phyloP scores from a whole-genome alignment of 2,329 filamentous ascomycete species.

The Lachnellula subtilissima region DNA sequence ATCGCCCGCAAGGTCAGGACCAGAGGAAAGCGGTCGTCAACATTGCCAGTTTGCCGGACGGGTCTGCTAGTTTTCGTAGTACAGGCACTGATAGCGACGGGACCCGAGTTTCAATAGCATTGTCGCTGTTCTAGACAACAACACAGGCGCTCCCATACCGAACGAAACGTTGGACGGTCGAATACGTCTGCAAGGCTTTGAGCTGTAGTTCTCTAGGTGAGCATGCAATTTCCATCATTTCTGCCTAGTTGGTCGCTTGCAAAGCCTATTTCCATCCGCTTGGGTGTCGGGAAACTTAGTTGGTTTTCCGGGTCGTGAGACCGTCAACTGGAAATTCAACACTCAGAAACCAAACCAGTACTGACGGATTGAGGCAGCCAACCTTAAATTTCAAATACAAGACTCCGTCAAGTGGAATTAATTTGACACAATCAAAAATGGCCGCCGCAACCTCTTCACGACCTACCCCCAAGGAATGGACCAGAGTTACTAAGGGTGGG shows the following conservation, averaged over 20 bases:
- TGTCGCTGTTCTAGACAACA: neutral
- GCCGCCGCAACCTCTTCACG: neutral
- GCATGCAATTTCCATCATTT: neutral
- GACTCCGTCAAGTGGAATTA: neutral
- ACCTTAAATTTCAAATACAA: neutral
- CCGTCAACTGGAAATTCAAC: neutral
- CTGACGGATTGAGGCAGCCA: slow-evolving; percentile 1
- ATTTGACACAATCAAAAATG: neutral
- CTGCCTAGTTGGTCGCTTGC: neutral
- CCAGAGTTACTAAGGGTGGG: slow-evolving; percentile 60
- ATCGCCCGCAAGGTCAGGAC: neutral
- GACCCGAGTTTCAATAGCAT: neutral
- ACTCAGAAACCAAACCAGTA: neutral
- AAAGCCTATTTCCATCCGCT: neutral
- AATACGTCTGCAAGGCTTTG: neutral
- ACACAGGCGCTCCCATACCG: neutral
- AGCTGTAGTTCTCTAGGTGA: neutral
- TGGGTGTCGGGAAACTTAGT: neutral
- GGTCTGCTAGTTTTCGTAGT: neutral
- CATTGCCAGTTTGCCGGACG: neutral
- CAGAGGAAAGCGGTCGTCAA: neutral
- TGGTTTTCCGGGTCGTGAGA: neutral
- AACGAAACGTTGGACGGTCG: neutral
- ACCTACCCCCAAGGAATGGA: slow-evolving; percentile 21
- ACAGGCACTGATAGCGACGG: neutral